These are phyloP conservation scores for Trypanosoma platydactyli DNA, from an alignment of 208 protist species.

Conservation along the genomic window DNA sequence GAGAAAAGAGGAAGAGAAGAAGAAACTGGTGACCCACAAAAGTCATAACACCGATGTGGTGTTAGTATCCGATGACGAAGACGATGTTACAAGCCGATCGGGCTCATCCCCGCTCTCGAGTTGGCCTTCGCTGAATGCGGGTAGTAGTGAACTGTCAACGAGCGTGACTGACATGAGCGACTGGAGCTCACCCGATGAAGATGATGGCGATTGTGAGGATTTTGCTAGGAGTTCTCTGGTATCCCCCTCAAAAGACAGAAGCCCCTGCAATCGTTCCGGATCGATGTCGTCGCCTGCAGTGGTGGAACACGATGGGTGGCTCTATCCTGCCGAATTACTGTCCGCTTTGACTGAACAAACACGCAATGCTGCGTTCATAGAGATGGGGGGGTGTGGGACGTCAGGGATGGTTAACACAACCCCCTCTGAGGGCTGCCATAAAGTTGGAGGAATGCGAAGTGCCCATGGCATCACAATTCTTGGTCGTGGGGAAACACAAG, in stretches of 20 bases:
- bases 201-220: not conserved
- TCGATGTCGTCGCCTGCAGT: constrained; percentile 9
- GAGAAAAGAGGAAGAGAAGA: not conserved
- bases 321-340: constrained; percentile 53
- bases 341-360: constrained; percentile 8
- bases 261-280: no score
- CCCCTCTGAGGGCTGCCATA: not conserved
- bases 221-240: not conserved
- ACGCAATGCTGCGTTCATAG: no score
- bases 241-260: no score
- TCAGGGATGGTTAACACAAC: no score
- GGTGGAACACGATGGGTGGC: constrained; percentile 62
- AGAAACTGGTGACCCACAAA: not conserved
- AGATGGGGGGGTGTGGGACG: not conserved
- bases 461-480: constrained; percentile 9
- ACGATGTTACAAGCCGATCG: not conserved
- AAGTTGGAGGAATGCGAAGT: not conserved
- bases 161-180: not conserved
- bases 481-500: not conserved
- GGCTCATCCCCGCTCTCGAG: constrained; percentile 8
- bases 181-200: not conserved
- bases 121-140: constrained; percentile 9
- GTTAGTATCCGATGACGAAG: constrained; percentile 3
- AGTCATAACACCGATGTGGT: constrained; percentile 3
- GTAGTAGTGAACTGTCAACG: not conserved